These are phyloP conservation scores for Pseudocercospora ulei DNA, from an alignment of 2,329 filamentous ascomycete species.

Conservation along the genomic window DNA sequence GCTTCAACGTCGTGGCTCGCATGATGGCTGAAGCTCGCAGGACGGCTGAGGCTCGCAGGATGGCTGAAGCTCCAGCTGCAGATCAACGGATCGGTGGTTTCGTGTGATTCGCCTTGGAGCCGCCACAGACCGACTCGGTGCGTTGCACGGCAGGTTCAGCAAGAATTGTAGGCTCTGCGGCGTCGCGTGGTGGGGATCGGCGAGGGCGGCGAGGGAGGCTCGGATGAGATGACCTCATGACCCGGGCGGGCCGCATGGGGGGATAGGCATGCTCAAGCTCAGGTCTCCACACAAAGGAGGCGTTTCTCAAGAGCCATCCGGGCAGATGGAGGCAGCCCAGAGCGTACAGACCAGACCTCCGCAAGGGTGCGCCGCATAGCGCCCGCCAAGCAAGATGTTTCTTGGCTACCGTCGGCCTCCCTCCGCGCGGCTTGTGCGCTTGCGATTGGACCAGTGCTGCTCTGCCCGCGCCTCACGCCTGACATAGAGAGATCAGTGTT, in stretches of 20 bases:
- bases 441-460: no score
- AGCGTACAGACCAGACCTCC: neutral
- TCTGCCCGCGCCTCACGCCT: no score
- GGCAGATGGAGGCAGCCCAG: conserved; percentile 2
- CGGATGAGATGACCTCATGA: conserved; percentile 2
- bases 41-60: conserved; percentile 10
- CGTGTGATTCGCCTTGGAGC: conserved; percentile 10
- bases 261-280: neutral
- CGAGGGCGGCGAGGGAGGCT: neutral
- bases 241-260: conserved; percentile 4
- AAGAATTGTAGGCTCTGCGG: conserved; percentile 11
- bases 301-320: conserved; percentile 1
- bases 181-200: conserved; percentile 3
- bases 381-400: conserved; percentile 1
- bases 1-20: conserved; percentile 14
- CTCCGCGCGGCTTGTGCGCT: no score
- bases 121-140: conserved; percentile 1
- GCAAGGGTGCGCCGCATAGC: conserved; percentile 3
- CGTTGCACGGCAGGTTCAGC: neutral
- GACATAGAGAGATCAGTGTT: no score
- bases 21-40: no score
- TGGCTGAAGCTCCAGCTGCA: conserved; percentile 16
- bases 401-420: conserved; percentile 1
- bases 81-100: conserved; percentile 3
- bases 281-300: neutral